Evolutionary conservation across 345 rosid species (phyloP).

Genomic region (Limnanthes douglasii): DNA sequence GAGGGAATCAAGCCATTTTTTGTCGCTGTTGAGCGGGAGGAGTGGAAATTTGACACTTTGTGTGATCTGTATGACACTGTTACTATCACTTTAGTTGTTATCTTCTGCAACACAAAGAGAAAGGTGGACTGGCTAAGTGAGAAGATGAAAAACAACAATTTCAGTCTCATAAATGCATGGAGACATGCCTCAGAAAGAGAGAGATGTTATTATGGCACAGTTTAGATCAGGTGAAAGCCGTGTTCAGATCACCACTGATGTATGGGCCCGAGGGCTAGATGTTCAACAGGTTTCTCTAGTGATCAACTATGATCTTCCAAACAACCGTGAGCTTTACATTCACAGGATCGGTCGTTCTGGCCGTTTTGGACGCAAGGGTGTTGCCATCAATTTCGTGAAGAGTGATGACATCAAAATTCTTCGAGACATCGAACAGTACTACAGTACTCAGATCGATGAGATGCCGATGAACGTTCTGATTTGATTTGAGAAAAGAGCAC

Average conservation of each 20-base stretch:
- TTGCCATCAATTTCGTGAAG: no score
- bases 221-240: slow-evolving; percentile 66
- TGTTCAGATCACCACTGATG: slow-evolving; percentile 95
- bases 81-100: slow-evolving; percentile 82
- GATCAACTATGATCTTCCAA: no score
- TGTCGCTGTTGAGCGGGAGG: slow-evolving; percentile 87
- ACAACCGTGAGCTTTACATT: no score
- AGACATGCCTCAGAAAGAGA: slow-evolving; percentile 94
- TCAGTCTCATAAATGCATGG: slow-evolving; percentile 98
- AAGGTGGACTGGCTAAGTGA: slow-evolving; percentile 99
- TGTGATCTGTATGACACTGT: slow-evolving; percentile 93
- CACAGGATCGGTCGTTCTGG: no score
- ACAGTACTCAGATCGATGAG: no score
- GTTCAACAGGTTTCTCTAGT: slow-evolving; percentile 96
- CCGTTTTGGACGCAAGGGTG: no score
- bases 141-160: slow-evolving; percentile 80
- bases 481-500: no score
- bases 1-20: slow-evolving; percentile 95
- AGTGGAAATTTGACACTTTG: slow-evolving; percentile 94
- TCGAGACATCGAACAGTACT: no score
- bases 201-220: slow-evolving; percentile 86
- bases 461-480: no score
- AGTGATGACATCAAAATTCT: no score
- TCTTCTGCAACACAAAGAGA: slow-evolving; percentile 84
- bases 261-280: slow-evolving; percentile 94